phyloP scores from a whole-genome alignment of 2,329 filamentous ascomycete species.

The Anisogramma anomala region DNA sequence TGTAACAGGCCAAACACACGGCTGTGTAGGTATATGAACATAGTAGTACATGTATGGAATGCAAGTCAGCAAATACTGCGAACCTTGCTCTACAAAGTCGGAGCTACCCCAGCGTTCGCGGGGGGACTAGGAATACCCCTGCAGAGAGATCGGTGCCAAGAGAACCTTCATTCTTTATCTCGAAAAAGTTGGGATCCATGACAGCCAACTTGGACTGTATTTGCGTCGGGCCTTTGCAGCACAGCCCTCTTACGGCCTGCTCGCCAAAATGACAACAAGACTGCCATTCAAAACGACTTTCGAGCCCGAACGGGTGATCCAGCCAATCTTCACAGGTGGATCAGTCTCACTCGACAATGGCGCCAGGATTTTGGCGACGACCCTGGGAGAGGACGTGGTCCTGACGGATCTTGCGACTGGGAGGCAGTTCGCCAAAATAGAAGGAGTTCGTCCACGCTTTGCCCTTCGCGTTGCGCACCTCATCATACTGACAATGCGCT shows the following conservation, averaged over 20 bases:
- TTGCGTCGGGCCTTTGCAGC: neutral
- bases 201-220: neutral
- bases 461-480: neutral
- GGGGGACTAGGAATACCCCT: neutral
- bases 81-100: too few species aligned
- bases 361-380: slow-evolving; percentile 74
- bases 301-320: slow-evolving; percentile 68
- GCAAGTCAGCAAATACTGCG: too few species aligned
- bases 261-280: slow-evolving; percentile 45
- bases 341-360: slow-evolving; percentile 71
- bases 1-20: too few species aligned
- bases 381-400: slow-evolving; percentile 82
- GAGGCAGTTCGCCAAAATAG: slow-evolving; percentile 69
- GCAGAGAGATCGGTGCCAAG: slow-evolving; percentile 21
- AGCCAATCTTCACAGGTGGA: slow-evolving; percentile 89
- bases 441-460: slow-evolving; percentile 51
- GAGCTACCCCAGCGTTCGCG: neutral
- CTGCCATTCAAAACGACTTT: slow-evolving; percentile 75
- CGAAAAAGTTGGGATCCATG: slow-evolving; percentile 12
- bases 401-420: slow-evolving; percentile 78
- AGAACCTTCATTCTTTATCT: slow-evolving; percentile 27
- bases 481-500: neutral
- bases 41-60: too few species aligned
- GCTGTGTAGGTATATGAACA: too few species aligned
- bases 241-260: slow-evolving; percentile 1